Evolutionary conservation across 208 protist genomes (phyloP), one percentile per base, ranked within the genome.

Genomic region (Balamuthia mandrillaris): DNA sequence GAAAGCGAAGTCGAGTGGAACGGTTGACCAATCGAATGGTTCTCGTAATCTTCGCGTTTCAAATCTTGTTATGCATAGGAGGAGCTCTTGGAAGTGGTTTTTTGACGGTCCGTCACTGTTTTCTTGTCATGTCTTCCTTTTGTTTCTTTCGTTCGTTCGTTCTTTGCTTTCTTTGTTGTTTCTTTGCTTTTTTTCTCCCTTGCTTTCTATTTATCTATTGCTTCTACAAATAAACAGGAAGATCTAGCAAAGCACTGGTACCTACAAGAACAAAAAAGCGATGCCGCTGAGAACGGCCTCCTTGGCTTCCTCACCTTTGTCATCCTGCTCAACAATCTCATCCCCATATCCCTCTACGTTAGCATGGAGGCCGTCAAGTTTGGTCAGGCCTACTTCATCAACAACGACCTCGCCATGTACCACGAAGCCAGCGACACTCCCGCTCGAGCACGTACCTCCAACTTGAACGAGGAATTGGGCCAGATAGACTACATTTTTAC

Each of bases 401-500:
- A 86, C 72, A 65, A 63, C 54, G 88, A 91, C 56, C 7, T 54
- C 0, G 77, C 89, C 27, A 91, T 91, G 88, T 91, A 91, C 29
- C 68, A 92, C 82, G 42, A 27, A 4, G 72, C 68, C n/a, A 88
- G 87, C 24, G 88, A 92, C 47, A 93, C 81, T 9, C 90, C 85
- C 1, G 93, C 92, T 18, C 77, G 87, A 2, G 92, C 92, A 3
- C 88, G 89, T 47, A 94, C 93, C n/a, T 89, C 89, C 41, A 94
- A 94, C 66, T 82, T 95, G 18, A 95, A 95, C 78, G 93, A 95
- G 68, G 90, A 94, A 58, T 86, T 95, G 4, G 93, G 92, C 18
- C 93, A 95, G 78, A 90, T 96, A 44, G 45, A 92, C 70, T 95
- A 96, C 82, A 47, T 96, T 21, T 96, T 96, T 74, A 88, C 82